phyloP scores from a whole-genome alignment of 2,329 filamentous ascomycete genomes.

The Trichocomaceae sp. region DNA sequence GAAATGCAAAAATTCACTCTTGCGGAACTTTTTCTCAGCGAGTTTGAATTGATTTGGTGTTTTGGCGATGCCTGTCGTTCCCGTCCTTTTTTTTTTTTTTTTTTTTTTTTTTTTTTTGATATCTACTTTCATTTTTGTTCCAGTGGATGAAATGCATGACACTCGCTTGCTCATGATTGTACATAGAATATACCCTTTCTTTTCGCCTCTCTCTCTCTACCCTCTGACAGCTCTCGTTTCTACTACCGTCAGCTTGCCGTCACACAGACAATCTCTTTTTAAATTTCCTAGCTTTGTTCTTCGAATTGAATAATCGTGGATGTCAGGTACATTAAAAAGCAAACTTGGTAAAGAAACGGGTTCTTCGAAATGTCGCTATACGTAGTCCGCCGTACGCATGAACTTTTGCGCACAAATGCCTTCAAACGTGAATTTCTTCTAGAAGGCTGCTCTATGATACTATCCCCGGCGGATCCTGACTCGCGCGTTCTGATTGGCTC shows the following conservation, averaged over 20 bases:
- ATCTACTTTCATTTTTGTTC: background rate
- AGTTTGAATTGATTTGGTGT: conserved; percentile 2
- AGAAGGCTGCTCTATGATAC: too few species aligned
- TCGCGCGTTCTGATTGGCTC: too few species aligned
- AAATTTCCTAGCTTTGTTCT: background rate
- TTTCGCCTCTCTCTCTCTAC: background rate
- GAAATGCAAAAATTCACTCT: background rate
- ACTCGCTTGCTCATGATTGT: background rate
- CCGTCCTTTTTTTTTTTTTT: background rate
- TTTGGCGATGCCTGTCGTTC: background rate
- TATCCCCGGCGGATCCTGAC: too few species aligned
- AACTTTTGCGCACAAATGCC: too few species aligned
- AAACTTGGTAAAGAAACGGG: too few species aligned
- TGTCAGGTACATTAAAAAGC: too few species aligned
- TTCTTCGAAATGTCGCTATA: too few species aligned
- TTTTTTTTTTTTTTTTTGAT: background rate
- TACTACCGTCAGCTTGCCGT: background rate
- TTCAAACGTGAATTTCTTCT: too few species aligned
- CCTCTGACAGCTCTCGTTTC: background rate
- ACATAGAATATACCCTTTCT: background rate
- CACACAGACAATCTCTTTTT: background rate
- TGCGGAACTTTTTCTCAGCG: background rate
- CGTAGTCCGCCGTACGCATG: too few species aligned
- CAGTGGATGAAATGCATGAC: background rate
- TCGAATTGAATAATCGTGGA: too few species aligned